Conservation (phyloP, 2,329 filamentous ascomycete genomes). For the Trichoderma harzianum region DNA sequence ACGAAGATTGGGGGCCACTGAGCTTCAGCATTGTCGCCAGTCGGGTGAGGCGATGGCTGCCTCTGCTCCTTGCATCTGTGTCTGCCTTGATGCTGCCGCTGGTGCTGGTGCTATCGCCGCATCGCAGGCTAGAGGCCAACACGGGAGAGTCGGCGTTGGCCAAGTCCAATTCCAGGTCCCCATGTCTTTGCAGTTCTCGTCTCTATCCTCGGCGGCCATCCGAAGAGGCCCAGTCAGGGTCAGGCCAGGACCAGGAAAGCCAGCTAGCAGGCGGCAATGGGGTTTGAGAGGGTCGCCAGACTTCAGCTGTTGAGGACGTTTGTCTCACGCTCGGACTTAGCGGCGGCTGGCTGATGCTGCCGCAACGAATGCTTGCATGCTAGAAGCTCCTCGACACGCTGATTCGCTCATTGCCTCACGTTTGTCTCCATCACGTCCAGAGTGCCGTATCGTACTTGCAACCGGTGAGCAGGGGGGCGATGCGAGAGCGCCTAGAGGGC, state of each 20-base stretch:
- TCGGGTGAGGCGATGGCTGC: constrained; percentile 1
- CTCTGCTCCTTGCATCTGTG: not conserved
- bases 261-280: not conserved
- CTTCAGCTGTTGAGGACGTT: not conserved
- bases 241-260: not conserved
- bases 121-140: not conserved
- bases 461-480: constrained; percentile 12
- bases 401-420: not conserved
- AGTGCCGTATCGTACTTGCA: not conserved
- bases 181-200: not conserved
- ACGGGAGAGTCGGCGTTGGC: not conserved
- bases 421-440: not conserved
- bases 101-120: not conserved
- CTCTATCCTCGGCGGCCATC: not conserved
- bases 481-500: not conserved
- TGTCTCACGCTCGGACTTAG: constrained; percentile 12
- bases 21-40: constrained; percentile 1
- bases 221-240: not conserved
- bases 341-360: not conserved
- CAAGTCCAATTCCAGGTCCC: not conserved
- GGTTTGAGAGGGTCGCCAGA: not conserved
- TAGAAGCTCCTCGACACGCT: not conserved
- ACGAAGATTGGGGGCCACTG: constrained; percentile 14
- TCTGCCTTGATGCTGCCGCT: not conserved
- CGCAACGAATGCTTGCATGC: constrained; percentile 2